A percentile compares a stretch with the other conserved stretches of the same genome.
Evolutionary conservation across 495 filamentous ascomycete genomes (phyloP).

Genomic region (Monascus purpureus): DNA sequence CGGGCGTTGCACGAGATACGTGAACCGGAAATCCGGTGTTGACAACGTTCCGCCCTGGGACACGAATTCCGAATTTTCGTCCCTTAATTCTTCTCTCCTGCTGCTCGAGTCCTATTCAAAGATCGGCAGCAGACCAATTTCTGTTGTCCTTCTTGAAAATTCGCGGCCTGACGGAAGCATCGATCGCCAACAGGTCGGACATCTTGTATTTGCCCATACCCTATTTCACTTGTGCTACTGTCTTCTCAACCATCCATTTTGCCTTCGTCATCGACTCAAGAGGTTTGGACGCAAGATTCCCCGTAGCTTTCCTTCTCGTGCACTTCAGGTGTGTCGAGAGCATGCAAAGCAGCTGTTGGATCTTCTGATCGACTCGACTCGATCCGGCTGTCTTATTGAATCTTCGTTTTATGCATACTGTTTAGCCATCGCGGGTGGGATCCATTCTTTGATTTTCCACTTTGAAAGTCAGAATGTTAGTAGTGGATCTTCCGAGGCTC

Average conservation of each 20-base stretch:
- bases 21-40: slow-evolving; percentile 6
- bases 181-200: slow-evolving; percentile 9
- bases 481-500: slow-evolving; percentile 1
- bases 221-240: slow-evolving; percentile 19
- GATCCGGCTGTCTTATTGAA: slow-evolving; percentile 8
- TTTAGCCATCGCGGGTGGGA: slow-evolving; percentile 8
- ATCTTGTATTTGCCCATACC: slow-evolving; percentile 14
- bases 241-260: slow-evolving; percentile 17
- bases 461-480: slow-evolving; percentile 3
- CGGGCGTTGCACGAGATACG: slow-evolving; percentile 14
- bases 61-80: slow-evolving; percentile 13
- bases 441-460: slow-evolving; percentile 8
- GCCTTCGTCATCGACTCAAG: slow-evolving; percentile 9
- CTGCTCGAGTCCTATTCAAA: slow-evolving; percentile 15
- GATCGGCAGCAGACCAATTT: slow-evolving; percentile 2
- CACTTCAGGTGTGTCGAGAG: slow-evolving; percentile 8
- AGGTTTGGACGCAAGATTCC: slow-evolving; percentile 10
- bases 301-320: slow-evolving; percentile 9
- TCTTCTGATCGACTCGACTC: slow-evolving; percentile 6
- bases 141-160: slow-evolving; percentile 2
- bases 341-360: slow-evolving; percentile 12
- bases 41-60: slow-evolving; percentile 19
- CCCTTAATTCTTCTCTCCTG: slow-evolving; percentile 13
- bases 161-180: not conserved
- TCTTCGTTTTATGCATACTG: slow-evolving; percentile 13